Evolutionary conservation across 2,329 filamentous ascomycete species (phyloP).

Genomic region (Hymenoscyphus repandus): DNA sequence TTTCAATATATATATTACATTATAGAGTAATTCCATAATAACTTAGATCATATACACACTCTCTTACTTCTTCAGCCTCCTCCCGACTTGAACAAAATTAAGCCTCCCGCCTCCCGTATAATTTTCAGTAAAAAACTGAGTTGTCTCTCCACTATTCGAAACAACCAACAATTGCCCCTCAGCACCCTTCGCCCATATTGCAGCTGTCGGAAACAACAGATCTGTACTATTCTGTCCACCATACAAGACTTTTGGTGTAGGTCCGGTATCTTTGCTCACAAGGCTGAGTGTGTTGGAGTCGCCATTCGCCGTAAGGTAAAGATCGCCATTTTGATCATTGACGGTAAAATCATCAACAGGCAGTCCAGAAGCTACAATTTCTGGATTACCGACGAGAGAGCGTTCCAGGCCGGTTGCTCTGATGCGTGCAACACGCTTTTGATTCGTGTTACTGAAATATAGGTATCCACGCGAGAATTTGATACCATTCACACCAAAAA

Average conservation of each 20-base stretch:
- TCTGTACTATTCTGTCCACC: slow-evolving; percentile 1
- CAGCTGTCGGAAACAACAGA: slow-evolving; percentile 1
- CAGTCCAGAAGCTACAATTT: background rate
- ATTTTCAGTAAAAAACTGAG: background rate
- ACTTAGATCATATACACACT: no score
- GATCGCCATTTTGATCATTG: slow-evolving; percentile 1
- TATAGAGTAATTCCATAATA: no score
- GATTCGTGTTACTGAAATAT: slow-evolving; percentile 6
- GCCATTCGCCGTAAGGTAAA: background rate
- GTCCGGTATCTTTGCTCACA: background rate
- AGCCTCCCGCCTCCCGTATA: background rate
- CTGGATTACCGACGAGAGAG: background rate
- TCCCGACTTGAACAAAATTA: background rate
- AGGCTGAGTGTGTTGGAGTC: background rate
- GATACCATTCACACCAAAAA: slow-evolving; percentile 4
- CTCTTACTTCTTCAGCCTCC: background rate
- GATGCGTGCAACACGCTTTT: slow-evolving; percentile 2
- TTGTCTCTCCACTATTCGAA: slow-evolving; percentile 1
- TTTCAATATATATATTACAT: no score
- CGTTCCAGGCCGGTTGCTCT: background rate
- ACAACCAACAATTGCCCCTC: slow-evolving; percentile 5
- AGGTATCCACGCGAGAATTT: slow-evolving; percentile 2
- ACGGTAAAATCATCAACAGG: slow-evolving; percentile 6
- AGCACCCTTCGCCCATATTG: slow-evolving; percentile 3
- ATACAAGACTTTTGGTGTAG: background rate